These are phyloP conservation scores for Cryphonectria nitschkei DNA, from an alignment of 2,329 filamentous ascomycete genomes.

Conservation along the genomic window DNA sequence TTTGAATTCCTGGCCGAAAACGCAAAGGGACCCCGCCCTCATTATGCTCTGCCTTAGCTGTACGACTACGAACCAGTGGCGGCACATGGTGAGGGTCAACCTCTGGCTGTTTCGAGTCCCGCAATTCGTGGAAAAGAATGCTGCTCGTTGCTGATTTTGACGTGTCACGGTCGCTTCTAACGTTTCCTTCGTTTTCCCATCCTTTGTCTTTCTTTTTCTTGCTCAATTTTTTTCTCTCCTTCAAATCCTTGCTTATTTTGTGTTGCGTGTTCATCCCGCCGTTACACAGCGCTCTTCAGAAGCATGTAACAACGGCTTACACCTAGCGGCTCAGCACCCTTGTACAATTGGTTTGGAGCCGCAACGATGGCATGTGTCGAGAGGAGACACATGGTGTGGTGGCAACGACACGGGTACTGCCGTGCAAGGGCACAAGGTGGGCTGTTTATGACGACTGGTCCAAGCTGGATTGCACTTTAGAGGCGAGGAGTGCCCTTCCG, in stretches of 20 bases:
- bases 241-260: background rate
- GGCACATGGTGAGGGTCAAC: background rate
- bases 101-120: background rate
- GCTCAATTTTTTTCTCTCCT: background rate
- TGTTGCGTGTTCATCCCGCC: background rate
- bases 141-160: background rate
- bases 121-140: background rate
- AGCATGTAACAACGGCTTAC: background rate
- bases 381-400: background rate
- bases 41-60: conserved; percentile 9
- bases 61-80: background rate
- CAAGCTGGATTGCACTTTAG: background rate
- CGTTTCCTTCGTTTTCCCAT: background rate
- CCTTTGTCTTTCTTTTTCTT: background rate
- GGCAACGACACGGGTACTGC: background rate
- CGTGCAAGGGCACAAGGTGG: background rate
- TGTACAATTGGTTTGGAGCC: conserved; percentile 13
- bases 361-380: conserved; percentile 8
- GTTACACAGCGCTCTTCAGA: background rate
- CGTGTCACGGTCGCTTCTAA: background rate
- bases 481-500: background rate
- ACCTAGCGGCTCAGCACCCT: background rate
- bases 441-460: background rate
- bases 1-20: background rate
- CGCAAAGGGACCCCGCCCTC: background rate